Conservation (phyloP, 805 yeast species). For the Suhomyces prunicola region DNA sequence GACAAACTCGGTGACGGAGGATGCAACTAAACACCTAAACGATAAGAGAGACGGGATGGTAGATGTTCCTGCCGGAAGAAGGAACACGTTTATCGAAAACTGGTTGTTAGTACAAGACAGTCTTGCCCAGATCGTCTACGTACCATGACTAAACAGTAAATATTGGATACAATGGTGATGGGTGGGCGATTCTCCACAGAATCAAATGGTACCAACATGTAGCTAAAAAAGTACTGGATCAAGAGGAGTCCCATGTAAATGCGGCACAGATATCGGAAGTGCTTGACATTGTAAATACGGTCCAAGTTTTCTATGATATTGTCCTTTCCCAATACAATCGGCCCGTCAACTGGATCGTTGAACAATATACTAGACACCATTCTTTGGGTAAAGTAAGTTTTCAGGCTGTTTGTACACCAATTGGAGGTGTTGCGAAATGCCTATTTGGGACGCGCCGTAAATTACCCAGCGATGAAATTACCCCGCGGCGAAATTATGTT, state of each 20-base stretch:
- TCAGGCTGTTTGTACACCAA: neutral
- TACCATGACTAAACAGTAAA: conserved; percentile 13
- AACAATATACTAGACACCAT: neutral
- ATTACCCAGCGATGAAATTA: neutral
- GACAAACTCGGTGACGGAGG: neutral
- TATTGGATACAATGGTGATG: conserved; percentile 17
- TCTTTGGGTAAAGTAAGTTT: neutral
- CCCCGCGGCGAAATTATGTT: too few relatives aligned
- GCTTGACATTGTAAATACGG: conserved; percentile 14
- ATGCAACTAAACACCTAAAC: neutral
- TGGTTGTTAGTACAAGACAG: conserved; percentile 2
- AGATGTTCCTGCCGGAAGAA: conserved; percentile 22
- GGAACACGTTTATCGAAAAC: conserved; percentile 17
- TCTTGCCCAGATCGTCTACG: neutral
- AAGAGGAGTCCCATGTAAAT: conserved; percentile 22
- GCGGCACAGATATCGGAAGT: conserved; percentile 11
- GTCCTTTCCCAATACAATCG: neutral
- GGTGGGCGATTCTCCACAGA: conserved; percentile 31
- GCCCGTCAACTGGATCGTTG: neutral
- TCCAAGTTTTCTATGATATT: conserved; percentile 2
- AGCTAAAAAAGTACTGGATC: conserved; percentile 27
- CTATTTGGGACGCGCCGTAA: neutral
- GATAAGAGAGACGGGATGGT: conserved; percentile 8
- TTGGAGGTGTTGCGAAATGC: neutral
- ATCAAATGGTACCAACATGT: conserved; percentile 33